Evolutionary conservation across 768 basidiomycete species (phyloP).

Genomic region (Asterophora parasitica): DNA sequence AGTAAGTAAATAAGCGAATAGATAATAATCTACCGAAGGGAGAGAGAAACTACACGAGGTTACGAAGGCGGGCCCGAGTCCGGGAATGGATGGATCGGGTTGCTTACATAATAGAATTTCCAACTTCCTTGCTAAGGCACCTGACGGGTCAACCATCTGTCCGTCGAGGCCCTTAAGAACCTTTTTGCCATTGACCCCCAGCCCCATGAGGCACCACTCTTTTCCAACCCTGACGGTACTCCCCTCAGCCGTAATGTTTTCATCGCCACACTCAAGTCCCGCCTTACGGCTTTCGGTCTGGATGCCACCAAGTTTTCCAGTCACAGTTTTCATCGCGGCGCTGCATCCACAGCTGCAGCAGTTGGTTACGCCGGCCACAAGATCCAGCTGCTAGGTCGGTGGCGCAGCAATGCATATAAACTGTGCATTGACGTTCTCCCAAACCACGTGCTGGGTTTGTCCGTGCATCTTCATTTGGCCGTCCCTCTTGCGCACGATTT

Average conservation of each 20-base stretch:
- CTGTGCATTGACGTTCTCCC: conserved; percentile 28
- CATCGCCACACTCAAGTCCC: neutral
- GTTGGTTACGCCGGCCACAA: conserved; percentile 28
- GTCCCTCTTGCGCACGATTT: neutral
- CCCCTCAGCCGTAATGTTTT: neutral
- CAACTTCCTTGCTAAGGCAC: too few relatives aligned
- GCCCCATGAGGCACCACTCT: neutral
- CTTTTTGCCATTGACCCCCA: neutral
- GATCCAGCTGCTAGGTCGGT: conserved; percentile 33
- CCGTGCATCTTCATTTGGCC: conserved; percentile 25
- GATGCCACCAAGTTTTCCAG: conserved; percentile 15
- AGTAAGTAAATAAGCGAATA: too few relatives aligned
- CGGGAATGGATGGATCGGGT: too few relatives aligned
- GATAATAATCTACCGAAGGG: too few relatives aligned
- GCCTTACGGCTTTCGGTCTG: neutral
- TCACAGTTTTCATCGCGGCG: conserved; percentile 25
- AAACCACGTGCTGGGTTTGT: conserved; percentile 24
- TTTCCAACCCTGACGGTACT: neutral
- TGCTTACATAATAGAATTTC: too few relatives aligned
- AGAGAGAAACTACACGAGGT: too few relatives aligned
- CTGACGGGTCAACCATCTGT: neutral
- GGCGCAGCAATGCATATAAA: conserved; percentile 33
- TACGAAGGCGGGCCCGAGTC: too few relatives aligned
- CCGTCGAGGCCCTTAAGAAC: neutral
- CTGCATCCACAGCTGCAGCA: conserved; percentile 25